Evolutionary conservation across 2,329 filamentous ascomycete species (phyloP), one percentile per base, ranked within the genome.

Genomic region (Paracamarosporium sp.): DNA sequence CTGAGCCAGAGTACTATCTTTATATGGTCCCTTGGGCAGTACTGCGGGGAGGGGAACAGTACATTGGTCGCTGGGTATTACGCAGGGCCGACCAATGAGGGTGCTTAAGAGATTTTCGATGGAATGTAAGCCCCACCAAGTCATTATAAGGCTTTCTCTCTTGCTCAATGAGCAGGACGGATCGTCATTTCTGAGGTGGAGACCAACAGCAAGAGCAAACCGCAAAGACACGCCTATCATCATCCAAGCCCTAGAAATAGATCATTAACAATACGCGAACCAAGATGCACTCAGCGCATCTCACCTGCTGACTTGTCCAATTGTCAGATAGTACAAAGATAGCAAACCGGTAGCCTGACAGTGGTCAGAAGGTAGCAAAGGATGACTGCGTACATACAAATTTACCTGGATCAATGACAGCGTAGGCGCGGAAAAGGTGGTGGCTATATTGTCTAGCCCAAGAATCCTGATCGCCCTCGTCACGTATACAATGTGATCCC

Each of bases 61-160:
- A 50, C 70, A 74, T 31, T 73, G 65, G n/a, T 65, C 62, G 35
- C 70, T 60, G 8, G 61, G 55, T 20, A 78, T 67, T 6, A 68
- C 62, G 20, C 67, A 69, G 22, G 77, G 72, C 12, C 76, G 69
- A 0, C 77, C 77, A 8, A 71, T 73, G 33, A 78, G 71, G 3
- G 70, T 59, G 20, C 71, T 69, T 5, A 78, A 53, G 1, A 73
- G 54, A 22, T 66, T 65, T 55, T 79, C 77, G 20, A 76, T 45
- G 1, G 66, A 68, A 38, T 73, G 71, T 8, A 79, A 51, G 22
- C 71, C 69, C 72, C 77, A 78, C 77, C 77, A 79, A 17, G 73
- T 66, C 20, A 69, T 67, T 17, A 70, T 64, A 31, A 72, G 54
- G 4, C 62, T 63, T 55, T 77, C 75, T 56, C 67, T 74, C 22